These are phyloP conservation scores for Austroboletus niveus DNA, from an alignment of 1,284 basidiomycete genomes.

Conservation along the genomic window DNA sequence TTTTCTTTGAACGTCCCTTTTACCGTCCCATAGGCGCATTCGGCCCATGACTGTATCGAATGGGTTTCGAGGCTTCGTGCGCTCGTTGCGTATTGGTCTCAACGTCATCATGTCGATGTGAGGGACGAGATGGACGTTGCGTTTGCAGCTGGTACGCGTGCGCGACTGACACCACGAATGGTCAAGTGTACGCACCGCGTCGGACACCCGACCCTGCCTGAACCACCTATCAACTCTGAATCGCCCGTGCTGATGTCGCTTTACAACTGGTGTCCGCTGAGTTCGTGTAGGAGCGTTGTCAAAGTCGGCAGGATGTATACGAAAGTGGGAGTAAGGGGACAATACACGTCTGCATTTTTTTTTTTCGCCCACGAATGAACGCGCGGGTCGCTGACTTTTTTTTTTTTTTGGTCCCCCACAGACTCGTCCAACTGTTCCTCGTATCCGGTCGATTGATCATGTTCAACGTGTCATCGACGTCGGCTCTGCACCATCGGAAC, in stretches of 20 bases:
- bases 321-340: slow-evolving; percentile 62
- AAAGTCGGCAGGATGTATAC: slow-evolving; percentile 70
- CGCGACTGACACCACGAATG: slow-evolving; percentile 56
- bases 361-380: neutral
- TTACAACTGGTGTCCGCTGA: slow-evolving; percentile 80
- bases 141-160: slow-evolving; percentile 47
- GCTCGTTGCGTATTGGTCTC: slow-evolving; percentile 74
- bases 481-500: slow-evolving; percentile 49
- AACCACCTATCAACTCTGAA: slow-evolving; percentile 49
- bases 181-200: slow-evolving; percentile 35
- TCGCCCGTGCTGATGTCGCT: slow-evolving; percentile 58
- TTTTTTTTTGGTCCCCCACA: slow-evolving; percentile 24
- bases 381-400: neutral
- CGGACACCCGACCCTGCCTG: slow-evolving; percentile 44
- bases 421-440: slow-evolving; percentile 68
- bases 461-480: slow-evolving; percentile 55
- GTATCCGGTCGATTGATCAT: slow-evolving; percentile 62
- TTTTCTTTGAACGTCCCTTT: slow-evolving; percentile 1
- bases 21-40: slow-evolving; percentile 49
- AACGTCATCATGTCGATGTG: slow-evolving; percentile 68
- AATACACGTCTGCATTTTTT: slow-evolving; percentile 58
- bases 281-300: slow-evolving; percentile 70
- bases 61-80: slow-evolving; percentile 75
- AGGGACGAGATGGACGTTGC: slow-evolving; percentile 76
- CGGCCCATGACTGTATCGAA: slow-evolving; percentile 63